Evolutionary conservation across 2,329 filamentous ascomycete genomes (phyloP), one percentile per base, ranked within the genome.

Genomic region (Neurospora sp.): DNA sequence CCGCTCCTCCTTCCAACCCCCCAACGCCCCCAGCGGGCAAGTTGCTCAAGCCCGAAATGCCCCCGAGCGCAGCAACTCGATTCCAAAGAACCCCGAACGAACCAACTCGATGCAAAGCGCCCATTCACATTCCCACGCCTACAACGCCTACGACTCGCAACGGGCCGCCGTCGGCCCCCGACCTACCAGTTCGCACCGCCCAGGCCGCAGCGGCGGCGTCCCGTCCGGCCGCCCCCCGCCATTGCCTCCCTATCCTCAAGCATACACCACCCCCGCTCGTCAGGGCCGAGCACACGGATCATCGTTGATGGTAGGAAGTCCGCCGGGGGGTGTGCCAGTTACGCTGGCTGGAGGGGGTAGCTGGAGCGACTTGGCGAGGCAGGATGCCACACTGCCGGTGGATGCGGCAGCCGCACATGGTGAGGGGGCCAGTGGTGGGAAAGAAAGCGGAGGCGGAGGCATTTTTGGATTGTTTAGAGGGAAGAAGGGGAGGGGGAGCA

Each of bases 361-460:
- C 79, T 98, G 94, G 95, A 94, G 91, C 66, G 92, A 97, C 72
- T 86, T 97, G 78, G 92, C 93, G 67, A 90, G 94, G 71, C 91
- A 94, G 76, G 94, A 93, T 76, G 87, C 90, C 67, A 93, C 90
- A 3, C 83, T 95, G 46, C 88, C 89, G 1, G 85, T 87, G 0
- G 90, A 93, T 77, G 90, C 89, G 3, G 86, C 83, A 70, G 82
- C 84, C 19, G 79, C 81, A 1, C 79, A 78, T 41, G 77, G 76
- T 75, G 83, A 80, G 6, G 52, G 52, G 12, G 52, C 52, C n/a
- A 62, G 69, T 10, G 82, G 81, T 71, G 83, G 81, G 74, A 91
- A 85, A 78, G 79, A 76, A 10, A 82, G 86, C 71, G 84, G 87
- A 62, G 89, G 90, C 19, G 92, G 94, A 52, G 46, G 46, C 0